Conservation (phyloP, 371 early-diverging fungal genomes). For the Mortierella sp. region DNA sequence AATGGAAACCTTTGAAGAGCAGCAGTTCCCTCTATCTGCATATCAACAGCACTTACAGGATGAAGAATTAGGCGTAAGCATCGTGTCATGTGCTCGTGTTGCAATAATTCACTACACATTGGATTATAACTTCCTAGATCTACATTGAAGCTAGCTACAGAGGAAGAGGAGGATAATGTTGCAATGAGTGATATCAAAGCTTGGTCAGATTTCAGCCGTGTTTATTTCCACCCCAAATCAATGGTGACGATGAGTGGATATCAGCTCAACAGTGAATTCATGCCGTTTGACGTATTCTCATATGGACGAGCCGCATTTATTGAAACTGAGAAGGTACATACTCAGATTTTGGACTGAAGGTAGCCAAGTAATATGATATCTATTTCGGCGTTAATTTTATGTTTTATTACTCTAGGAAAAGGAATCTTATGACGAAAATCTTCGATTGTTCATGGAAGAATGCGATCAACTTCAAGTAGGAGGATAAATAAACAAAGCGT, state of each 20-base stretch:
- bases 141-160: slow-evolving; percentile 28
- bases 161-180: slow-evolving; percentile 39
- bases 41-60: slow-evolving; percentile 46
- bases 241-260: slow-evolving; percentile 70
- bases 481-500: neutral
- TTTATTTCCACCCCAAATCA: slow-evolving; percentile 82
- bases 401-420: slow-evolving; percentile 48
- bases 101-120: neutral
- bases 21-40: slow-evolving; percentile 32
- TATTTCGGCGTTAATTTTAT: neutral
- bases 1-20: slow-evolving; percentile 54
- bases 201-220: slow-evolving; percentile 89
- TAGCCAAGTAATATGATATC: neutral
- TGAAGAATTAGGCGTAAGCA: slow-evolving; percentile 44
- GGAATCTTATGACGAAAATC: slow-evolving; percentile 79
- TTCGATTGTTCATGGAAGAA: slow-evolving; percentile 87
- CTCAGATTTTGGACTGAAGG: neutral
- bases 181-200: slow-evolving; percentile 61
- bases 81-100: neutral
- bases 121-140: neutral
- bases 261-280: slow-evolving; percentile 73
- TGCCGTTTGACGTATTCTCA: slow-evolving; percentile 79
- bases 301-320: slow-evolving; percentile 78
- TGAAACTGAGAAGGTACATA: slow-evolving; percentile 68
- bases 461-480: slow-evolving; percentile 83